Percentiles rank a stretch among this genome's conserved stretches.
Evolutionary conservation across 331 rosid genomes (phyloP).

Genomic region (Malus hybrid): DNA sequence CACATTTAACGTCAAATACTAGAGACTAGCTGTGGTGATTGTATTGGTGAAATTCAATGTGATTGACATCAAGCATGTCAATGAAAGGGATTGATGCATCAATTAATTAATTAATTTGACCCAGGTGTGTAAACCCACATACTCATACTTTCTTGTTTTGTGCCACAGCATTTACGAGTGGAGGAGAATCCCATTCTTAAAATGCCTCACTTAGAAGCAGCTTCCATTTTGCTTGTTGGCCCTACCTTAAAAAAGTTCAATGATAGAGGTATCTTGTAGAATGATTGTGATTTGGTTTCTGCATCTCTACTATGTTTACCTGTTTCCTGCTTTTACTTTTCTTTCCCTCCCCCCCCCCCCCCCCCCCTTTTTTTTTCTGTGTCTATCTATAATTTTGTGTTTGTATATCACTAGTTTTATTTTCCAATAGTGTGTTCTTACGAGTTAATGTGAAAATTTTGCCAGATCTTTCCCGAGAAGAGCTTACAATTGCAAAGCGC

Average conservation of each 20-base stretch:
- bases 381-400: no score
- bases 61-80: neutral
- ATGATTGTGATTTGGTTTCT: conserved; percentile 7
- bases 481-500: conserved; percentile 60
- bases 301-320: conserved; percentile 6
- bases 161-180: conserved; percentile 82
- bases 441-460: neutral
- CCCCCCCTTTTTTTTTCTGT: no score
- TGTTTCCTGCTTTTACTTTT: neutral
- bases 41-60: no score
- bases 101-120: neutral
- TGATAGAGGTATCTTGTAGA: conserved; percentile 69
- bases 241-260: conserved; percentile 90
- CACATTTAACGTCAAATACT: neutral
- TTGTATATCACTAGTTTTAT: no score
- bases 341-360: no score
- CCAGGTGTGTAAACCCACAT: neutral
- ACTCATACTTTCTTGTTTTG: conserved; percentile 12
- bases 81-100: neutral
- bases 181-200: conserved; percentile 96
- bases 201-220: conserved; percentile 93
- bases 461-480: conserved; percentile 82
- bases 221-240: conserved; percentile 89
- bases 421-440: no score
- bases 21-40: neutral